Base-by-base conservation (phyloP, 2,329 filamentous ascomycete species). In the Fusarium subglutinans region DNA sequence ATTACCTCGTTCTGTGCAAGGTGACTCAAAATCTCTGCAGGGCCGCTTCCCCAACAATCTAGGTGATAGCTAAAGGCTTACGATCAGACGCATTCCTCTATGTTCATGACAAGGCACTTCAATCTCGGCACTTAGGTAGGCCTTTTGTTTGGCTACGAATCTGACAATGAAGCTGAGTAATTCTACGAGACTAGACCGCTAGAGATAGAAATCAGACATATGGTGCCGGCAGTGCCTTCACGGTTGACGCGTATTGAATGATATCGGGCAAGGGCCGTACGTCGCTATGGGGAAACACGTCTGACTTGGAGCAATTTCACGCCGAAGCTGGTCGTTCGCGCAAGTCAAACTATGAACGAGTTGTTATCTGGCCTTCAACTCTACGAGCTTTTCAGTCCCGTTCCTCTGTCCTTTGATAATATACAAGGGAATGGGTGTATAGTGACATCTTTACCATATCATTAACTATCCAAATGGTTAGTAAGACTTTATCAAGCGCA, bases 381-480 rank as follows among this genome's bases (percentile, higher is more conserved):
- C 43, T 8, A 15, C 7, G 20, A n/a, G 33, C 14, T 2, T 10
- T 33, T 17, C 15, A 33, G 26, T 22, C 6, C 10, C 3, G 14
- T n/a, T 4, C 13, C 12, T 26, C 28, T 6, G 22, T 14, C 15
- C 22, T 63, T 72, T 79, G 13, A 76, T 90, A 44, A 82, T 78
- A 3, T 73, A 79, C 5, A 79, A 73, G 10, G 60, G 74, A 50
- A 47, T 55, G 14, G n/a, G 54, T 28, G 8, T 40, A 4, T 28
- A 26, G 10, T 5, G 3, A 30, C 3, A 30, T 11, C 2, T 6
- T 30, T 30, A 8, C 3, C 13, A 8, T 17, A 48, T 48, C 14
- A n/a, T 15, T 9, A 8, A n/a, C n/a, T 20, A 20, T 53, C n/a
- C 13, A 6, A 24, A 15, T 8, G 5, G 3, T 20, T 20, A 10